A percentile compares a stretch with the other conserved stretches of the same genome.
These are phyloP conservation scores for Wickerhamiella spandovensis DNA, from an alignment of 805 yeast species.

Conservation along the genomic window DNA sequence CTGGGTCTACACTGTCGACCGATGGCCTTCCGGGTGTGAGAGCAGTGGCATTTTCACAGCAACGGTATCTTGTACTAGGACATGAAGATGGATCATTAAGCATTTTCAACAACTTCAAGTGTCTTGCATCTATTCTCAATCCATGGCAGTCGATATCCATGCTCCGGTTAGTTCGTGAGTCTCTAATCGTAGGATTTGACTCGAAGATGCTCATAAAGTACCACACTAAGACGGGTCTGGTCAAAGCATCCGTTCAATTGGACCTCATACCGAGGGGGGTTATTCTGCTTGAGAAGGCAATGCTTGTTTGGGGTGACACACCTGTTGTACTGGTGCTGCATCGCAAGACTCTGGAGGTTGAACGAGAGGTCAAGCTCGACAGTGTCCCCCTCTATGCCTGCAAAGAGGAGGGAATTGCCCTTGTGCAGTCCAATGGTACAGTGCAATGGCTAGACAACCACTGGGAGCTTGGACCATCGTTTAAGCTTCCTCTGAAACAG, in stretches of 20 bases:
- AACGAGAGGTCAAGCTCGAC: background rate
- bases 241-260: conserved; percentile 1
- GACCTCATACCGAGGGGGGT: background rate
- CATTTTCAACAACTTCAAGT: background rate
- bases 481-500: background rate
- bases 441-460: conserved; percentile 2
- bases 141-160: background rate
- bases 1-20: background rate
- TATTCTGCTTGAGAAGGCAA: background rate
- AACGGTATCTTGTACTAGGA: conserved; percentile 1
- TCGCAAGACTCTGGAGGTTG: conserved; percentile 3
- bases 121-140: background rate
- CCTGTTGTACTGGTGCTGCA: conserved; percentile 2
- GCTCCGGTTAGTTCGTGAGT: background rate
- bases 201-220: conserved; percentile 3
- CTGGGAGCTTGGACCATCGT: background rate
- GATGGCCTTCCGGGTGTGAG: background rate
- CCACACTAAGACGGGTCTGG: conserved; percentile 2
- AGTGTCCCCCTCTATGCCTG: conserved; percentile 4
- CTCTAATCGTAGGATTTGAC: conserved; percentile 1
- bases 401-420: conserved; percentile 1
- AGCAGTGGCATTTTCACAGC: background rate
- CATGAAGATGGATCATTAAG: conserved; percentile 4
- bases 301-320: conserved; percentile 4
- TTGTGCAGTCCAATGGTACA: conserved; percentile 2